Percentiles rank a stretch among this genome's conserved stretches.
These are phyloP conservation scores for Phlebiopsis flavidoalba DNA, from an alignment of 768 basidiomycete genomes.

Conservation along the genomic window DNA sequence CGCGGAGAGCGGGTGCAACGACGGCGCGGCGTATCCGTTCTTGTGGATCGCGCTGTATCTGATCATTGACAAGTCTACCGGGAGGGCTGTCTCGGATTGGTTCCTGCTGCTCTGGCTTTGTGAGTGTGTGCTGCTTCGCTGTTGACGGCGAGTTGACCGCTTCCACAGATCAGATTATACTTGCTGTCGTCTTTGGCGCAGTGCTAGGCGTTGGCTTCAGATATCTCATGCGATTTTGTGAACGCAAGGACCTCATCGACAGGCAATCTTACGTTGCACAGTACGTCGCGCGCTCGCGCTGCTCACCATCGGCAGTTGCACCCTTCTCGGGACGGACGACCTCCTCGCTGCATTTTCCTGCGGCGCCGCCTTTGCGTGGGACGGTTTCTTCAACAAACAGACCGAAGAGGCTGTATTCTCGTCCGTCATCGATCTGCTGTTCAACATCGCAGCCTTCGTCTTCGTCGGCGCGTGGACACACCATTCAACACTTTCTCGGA, in stretches of 20 bases:
- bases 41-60: constrained; percentile 88
- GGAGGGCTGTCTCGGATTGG: constrained; percentile 79
- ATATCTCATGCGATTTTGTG: constrained; percentile 90
- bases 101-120: constrained; percentile 83
- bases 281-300: constrained; percentile 78
- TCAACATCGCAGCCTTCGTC: constrained; percentile 94
- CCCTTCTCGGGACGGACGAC: constrained; percentile 88
- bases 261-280: constrained; percentile 94
- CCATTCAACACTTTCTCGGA: constrained; percentile 81
- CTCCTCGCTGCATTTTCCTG: constrained; percentile 92
- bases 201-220: constrained; percentile 75
- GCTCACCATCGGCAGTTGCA: constrained; percentile 79
- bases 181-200: constrained; percentile 73
- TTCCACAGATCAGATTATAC: constrained; percentile 65
- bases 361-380: constrained; percentile 96
- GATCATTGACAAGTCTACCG: constrained; percentile 57
- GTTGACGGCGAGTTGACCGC: constrained; percentile 7
- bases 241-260: constrained; percentile 83
- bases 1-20: constrained; percentile 90
- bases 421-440: constrained; percentile 92
- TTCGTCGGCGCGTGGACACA: constrained; percentile 98
- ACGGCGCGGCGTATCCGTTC: constrained; percentile 96
- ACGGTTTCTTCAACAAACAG: constrained; percentile 88
- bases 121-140: constrained; percentile 33
- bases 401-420: constrained; percentile 95